phyloP scores from a whole-genome alignment of 139 green algal species.

The Pycnococcus provasolii region DNA sequence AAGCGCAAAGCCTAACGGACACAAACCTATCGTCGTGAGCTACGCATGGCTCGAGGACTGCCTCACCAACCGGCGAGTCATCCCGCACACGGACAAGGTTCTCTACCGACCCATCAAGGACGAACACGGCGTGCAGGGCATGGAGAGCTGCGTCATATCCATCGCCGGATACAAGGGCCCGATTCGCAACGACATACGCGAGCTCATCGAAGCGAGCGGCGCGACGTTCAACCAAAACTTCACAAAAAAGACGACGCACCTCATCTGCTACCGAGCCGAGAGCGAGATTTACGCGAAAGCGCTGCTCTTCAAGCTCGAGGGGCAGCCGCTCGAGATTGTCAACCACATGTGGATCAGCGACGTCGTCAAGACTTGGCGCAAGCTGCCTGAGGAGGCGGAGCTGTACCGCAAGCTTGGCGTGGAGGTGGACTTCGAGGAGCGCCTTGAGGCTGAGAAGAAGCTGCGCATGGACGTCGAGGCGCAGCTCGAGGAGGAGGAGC shows the following conservation, averaged over 20 bases:
- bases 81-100: conserved; percentile 18
- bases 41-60: conserved; percentile 26
- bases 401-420: conserved; percentile 20
- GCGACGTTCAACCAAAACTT: conserved; percentile 17
- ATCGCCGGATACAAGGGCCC: conserved; percentile 17
- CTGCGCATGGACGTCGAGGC: conserved; percentile 16
- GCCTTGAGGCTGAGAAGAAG: conserved; percentile 10
- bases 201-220: conserved; percentile 18
- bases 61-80: conserved; percentile 11
- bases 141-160: not conserved
- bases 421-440: conserved; percentile 19
- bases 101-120: conserved; percentile 11
- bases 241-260: conserved; percentile 18
- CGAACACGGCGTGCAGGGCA: conserved; percentile 17
- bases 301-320: conserved; percentile 14
- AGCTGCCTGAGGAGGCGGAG: conserved; percentile 1
- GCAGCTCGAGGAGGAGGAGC: conserved; percentile 24
- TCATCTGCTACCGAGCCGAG: conserved; percentile 24
- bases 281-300: conserved; percentile 12
- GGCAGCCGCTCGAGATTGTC: conserved; percentile 14
- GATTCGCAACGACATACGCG: conserved; percentile 15
- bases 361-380: conserved; percentile 1
- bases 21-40: conserved; percentile 6
- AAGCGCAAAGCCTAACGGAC: not conserved
- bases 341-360: conserved; percentile 22